A percentile compares a stretch with the other conserved stretches of the same genome.
Conservation (phyloP, 2,329 filamentous ascomycete genomes). For the Colletotrichum sidae region DNA sequence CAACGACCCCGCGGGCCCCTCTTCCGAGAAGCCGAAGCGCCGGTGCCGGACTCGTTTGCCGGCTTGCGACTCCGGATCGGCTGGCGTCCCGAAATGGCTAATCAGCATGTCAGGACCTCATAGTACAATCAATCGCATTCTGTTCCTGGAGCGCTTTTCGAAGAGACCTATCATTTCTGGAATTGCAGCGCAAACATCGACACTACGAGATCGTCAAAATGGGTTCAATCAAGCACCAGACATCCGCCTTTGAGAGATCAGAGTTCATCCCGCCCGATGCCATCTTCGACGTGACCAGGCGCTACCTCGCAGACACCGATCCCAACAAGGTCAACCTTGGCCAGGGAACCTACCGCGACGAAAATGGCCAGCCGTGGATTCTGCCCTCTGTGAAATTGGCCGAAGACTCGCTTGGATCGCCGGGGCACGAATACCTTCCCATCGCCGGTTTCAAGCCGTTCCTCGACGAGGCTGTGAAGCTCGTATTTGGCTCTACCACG, state of each 20-base stretch:
- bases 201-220: neutral
- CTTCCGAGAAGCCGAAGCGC: slow-evolving; percentile 19
- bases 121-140: too few species aligned
- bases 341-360: slow-evolving; percentile 53
- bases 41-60: slow-evolving; percentile 28
- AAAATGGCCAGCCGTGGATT: slow-evolving; percentile 51
- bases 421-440: slow-evolving; percentile 52
- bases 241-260: slow-evolving; percentile 40
- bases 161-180: too few species aligned
- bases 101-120: too few species aligned
- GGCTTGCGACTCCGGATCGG: slow-evolving; percentile 30
- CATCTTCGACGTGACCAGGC: slow-evolving; percentile 49
- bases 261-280: slow-evolving; percentile 45
- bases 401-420: slow-evolving; percentile 37
- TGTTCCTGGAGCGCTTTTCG: too few species aligned
- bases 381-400: slow-evolving; percentile 50
- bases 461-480: slow-evolving; percentile 45
- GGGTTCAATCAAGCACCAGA: slow-evolving; percentile 25
- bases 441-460: slow-evolving; percentile 49
- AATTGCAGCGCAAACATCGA: neutral
- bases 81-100: slow-evolving; percentile 17
- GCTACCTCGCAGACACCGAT: slow-evolving; percentile 45
- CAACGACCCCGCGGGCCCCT: slow-evolving; percentile 24
- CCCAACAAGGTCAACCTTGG: slow-evolving; percentile 53
- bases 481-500: slow-evolving; percentile 45